Conservation (phyloP, 176 grass and related monocot genomes). For the Urochloa ruziziensis region DNA sequence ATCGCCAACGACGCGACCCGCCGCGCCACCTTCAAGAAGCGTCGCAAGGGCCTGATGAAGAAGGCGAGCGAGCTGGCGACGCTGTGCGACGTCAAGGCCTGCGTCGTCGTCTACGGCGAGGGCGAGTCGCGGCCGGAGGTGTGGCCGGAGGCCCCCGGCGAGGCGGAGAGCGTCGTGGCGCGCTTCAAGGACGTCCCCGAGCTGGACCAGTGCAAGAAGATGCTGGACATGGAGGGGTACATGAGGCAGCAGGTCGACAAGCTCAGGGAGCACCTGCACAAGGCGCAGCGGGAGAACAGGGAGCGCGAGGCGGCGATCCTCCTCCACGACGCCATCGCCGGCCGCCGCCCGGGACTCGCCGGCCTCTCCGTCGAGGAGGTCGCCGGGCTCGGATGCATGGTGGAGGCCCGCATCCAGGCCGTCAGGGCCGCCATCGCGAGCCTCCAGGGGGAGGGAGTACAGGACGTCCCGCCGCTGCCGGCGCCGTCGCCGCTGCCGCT, state of each 20-base stretch:
- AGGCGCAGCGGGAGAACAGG: conserved; percentile 5
- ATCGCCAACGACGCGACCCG: too few species aligned
- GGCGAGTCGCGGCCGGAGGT: too few species aligned
- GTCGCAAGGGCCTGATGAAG: too few species aligned
- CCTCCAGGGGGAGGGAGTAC: background rate
- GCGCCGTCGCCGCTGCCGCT: background rate
- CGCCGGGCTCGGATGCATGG: background rate
- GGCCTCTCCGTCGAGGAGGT: background rate
- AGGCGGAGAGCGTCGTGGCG: background rate
- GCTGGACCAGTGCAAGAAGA: conserved; percentile 16
- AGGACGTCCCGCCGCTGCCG: background rate
- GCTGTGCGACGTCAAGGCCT: too few species aligned
- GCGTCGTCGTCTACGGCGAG: too few species aligned
- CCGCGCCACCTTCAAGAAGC: too few species aligned
- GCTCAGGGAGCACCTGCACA: background rate
- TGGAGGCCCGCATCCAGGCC: background rate
- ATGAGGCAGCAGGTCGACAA: background rate
- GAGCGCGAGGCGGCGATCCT: background rate
- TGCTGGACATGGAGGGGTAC: background rate
- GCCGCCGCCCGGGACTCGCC: background rate
- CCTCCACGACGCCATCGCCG: conserved; percentile 2
- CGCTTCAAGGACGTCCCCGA: conserved; percentile 8
- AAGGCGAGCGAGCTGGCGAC: too few species aligned
- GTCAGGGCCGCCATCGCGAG: background rate
- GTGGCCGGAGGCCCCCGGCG: too few species aligned